These are phyloP conservation scores for Colletotrichum noveboracense DNA, from an alignment of 2,329 filamentous ascomycete genomes.

Conservation along the genomic window DNA sequence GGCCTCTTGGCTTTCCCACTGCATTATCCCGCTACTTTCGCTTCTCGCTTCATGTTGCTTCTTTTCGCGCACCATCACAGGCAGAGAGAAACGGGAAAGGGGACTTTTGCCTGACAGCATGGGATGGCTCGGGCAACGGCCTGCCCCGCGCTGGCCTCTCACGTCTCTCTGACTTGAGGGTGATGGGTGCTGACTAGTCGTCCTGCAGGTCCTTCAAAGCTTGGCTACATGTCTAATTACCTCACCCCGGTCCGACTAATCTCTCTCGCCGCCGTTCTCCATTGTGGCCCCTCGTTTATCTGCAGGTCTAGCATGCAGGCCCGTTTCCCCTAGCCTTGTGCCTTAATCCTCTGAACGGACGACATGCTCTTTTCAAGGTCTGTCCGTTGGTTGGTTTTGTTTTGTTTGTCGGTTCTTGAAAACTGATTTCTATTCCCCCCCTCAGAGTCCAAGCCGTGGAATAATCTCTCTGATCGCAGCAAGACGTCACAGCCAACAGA, in stretches of 20 bases:
- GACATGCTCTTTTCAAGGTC: not conserved
- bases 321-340: not conserved
- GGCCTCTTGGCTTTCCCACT: not conserved
- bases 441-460: not conserved
- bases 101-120: not conserved
- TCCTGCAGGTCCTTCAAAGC: not conserved
- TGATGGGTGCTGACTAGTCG: conserved; percentile 10
- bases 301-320: not conserved
- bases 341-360: not conserved
- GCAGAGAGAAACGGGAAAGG: not conserved
- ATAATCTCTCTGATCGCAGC: not conserved
- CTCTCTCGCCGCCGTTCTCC: not conserved
- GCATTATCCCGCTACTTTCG: not conserved
- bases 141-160: not conserved
- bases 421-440: not conserved
- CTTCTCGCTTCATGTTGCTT: not conserved
- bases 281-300: conserved; percentile 15
- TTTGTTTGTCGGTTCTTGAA: not conserved
- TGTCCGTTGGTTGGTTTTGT: not conserved
- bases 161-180: not conserved
- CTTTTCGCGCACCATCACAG: not conserved
- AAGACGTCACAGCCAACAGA: not conserved
- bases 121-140: conserved; percentile 2
- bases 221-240: conserved; percentile 2
- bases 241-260: not conserved